Evolutionary conservation across 2,329 filamentous ascomycete genomes (phyloP), one percentile per base, ranked within the genome.

Genomic region (Phialocephala sp.): DNA sequence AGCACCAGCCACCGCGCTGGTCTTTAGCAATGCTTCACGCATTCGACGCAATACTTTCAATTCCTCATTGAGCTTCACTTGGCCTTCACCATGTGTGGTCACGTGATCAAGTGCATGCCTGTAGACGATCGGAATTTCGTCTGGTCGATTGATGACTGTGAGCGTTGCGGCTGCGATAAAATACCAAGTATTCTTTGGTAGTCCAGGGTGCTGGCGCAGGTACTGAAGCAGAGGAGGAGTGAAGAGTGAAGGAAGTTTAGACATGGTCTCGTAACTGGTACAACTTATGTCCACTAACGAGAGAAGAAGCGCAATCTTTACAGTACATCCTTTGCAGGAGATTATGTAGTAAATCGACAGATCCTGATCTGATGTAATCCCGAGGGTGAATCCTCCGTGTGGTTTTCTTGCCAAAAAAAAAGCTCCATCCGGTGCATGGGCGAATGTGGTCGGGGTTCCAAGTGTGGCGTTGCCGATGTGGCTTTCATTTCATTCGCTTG

Each of bases 1-100:
- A 57, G 85, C 71, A 0, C 84, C 83, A 18, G 79, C 79, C 50
- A 85, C 78, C 1, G 81, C 79, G 14, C 80, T 78, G 8, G 78
- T 77, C 69, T 85, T 85, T 37, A 85, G 74, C 35, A 85, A 73
- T 1, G 81, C 81, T 72, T 86, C 83, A 24, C 83, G 75, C 66
- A 84, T 79, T 52, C 81, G 78, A 52, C 82, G 76, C 2, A 79
- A 77, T 57, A 85, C 80, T n/a, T 67, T 67, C 60, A 83, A 73
- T 62, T 81, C 77, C 64, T 54, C 50, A 5, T 54, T n/a, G 12
- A 54, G 50, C 22, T 54, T 54, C 15, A 18, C 27, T 24, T 35
- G 9, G n/a, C 24, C 22, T 6, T 15, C 22, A 8, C 6, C 12
- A 8, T 52, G 8, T 27, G 18, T 14, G 6, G 82, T 80, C 15